Evolutionary conservation across 179 eudicot species (phyloP).

Genomic region (Silene coronaria): DNA sequence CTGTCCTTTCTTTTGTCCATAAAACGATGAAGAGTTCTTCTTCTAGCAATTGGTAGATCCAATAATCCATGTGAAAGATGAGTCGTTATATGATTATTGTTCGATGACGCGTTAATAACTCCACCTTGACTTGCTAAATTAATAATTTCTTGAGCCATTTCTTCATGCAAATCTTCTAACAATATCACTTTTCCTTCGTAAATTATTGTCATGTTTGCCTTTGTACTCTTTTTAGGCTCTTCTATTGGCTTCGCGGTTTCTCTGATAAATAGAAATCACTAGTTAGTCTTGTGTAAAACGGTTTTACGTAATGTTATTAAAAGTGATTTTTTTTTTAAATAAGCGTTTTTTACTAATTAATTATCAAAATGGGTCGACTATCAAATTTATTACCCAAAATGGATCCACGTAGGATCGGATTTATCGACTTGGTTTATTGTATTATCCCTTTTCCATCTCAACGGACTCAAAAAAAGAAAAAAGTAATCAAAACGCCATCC

Average conservation of each 20-base stretch:
- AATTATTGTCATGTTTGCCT: constrained; percentile 54
- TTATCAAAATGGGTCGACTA: no score
- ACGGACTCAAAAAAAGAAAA: no score
- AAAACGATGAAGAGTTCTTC: constrained; percentile 61
- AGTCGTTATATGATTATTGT: background rate
- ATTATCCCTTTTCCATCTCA: no score
- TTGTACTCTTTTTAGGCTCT: constrained; percentile 18
- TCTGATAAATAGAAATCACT: constrained; percentile 8
- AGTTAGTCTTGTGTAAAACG: no score
- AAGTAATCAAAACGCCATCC: no score
- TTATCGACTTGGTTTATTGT: no score
- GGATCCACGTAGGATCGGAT: no score
- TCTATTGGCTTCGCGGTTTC: background rate
- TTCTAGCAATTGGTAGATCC: constrained; percentile 58
- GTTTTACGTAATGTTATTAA: no score
- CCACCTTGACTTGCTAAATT: constrained; percentile 25
- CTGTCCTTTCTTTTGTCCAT: constrained; percentile 58
- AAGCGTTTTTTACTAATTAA: no score
- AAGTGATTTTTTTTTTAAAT: no score
- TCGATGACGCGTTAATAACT: background rate
- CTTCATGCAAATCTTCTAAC: constrained; percentile 42
- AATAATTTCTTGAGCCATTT: constrained; percentile 39
- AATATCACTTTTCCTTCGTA: constrained; percentile 48
- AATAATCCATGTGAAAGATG: constrained; percentile 8
- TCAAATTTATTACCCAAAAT: no score